These are phyloP conservation scores for Pelagomonas calceolata DNA, from an alignment of 108 stramenopile species.

Conservation along the genomic window DNA sequence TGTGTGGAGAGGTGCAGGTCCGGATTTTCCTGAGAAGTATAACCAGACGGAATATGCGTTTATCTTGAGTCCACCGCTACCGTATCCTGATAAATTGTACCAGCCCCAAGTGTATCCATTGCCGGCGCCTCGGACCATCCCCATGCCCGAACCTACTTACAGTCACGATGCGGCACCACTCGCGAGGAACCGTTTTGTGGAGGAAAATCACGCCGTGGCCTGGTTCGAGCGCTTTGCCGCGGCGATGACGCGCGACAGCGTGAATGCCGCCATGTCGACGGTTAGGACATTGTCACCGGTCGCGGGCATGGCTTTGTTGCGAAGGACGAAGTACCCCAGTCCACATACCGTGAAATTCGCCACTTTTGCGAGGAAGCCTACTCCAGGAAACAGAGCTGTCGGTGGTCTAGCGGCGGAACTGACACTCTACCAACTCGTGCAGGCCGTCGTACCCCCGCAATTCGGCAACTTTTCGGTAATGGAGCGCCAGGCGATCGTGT, in stretches of 20 bases:
- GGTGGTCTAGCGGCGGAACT: constrained; percentile 43
- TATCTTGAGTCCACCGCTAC: constrained; percentile 28
- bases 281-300: constrained; percentile 5
- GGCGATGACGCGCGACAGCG: not conserved
- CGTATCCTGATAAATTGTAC: constrained; percentile 34
- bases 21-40: too few relatives aligned
- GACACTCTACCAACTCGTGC: constrained; percentile 36
- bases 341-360: constrained; percentile 43
- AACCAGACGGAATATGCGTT: not conserved
- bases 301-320: constrained; percentile 7
- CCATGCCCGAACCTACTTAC: constrained; percentile 32
- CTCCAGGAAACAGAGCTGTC: constrained; percentile 36
- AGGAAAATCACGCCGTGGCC: constrained; percentile 9
- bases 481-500: constrained; percentile 33
- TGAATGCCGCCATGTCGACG: not conserved
- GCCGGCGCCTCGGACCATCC: constrained; percentile 26
- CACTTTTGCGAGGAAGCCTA: constrained; percentile 37
- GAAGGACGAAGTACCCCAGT: constrained; percentile 36
- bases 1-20: too few relatives aligned
- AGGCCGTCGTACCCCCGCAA: constrained; percentile 47
- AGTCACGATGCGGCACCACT: constrained; percentile 10
- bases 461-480: constrained; percentile 46
- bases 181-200: constrained; percentile 11
- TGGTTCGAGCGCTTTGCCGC: constrained; percentile 18
- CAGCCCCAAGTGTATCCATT: constrained; percentile 37